Conservation (phyloP, 306 rosid genomes). For the Casuarina equisetifolia region DNA sequence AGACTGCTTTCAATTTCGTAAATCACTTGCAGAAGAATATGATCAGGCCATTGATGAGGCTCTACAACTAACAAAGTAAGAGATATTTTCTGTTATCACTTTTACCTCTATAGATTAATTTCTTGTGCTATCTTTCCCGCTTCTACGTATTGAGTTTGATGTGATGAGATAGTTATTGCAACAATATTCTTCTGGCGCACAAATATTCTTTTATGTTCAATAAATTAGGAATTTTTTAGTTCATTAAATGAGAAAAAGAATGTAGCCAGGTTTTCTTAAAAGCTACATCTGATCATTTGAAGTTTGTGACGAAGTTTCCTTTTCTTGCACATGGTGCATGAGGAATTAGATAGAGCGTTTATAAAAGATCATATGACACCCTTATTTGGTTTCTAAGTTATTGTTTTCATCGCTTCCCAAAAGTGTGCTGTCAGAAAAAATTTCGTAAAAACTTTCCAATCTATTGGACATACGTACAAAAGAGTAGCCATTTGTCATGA, state of each 20-base stretch:
- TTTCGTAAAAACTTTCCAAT: background rate
- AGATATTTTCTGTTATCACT: background rate
- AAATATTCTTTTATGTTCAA: background rate
- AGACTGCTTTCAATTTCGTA: constrained; percentile 21
- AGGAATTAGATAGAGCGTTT: background rate
- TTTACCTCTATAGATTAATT: background rate
- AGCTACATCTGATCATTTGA: background rate
- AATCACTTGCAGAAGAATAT: constrained; percentile 63
- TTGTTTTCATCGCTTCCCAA: background rate
- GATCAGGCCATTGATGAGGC: constrained; percentile 75
- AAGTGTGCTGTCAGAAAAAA: background rate
- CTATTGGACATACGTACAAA: background rate
- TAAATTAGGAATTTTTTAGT: background rate
- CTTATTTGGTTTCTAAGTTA: background rate
- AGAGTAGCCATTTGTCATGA: background rate
- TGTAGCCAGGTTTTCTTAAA: background rate
- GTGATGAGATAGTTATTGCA: constrained; percentile 6
- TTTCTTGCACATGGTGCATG: background rate
- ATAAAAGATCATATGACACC: background rate
- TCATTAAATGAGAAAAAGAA: background rate
- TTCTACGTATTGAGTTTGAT: background rate
- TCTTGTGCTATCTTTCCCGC: constrained; percentile 4
- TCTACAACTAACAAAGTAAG: constrained; percentile 62
- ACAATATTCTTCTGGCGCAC: background rate
- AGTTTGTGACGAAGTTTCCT: background rate